Evolutionary conservation across 768 basidiomycete species (phyloP).

Genomic region (Chalciporus piperatus): DNA sequence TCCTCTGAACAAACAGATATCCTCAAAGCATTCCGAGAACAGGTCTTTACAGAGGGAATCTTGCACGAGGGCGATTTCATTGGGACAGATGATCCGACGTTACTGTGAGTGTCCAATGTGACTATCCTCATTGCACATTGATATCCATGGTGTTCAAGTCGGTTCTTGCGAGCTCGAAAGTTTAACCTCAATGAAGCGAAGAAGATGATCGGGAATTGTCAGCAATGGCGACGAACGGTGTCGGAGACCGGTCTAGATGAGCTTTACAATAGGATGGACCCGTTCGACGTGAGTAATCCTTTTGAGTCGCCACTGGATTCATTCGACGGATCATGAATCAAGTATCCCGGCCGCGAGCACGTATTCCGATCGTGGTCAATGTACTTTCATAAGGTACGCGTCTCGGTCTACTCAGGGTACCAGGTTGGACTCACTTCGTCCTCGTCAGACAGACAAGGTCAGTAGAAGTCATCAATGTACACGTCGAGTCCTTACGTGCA

Average conservation of each 20-base stretch:
- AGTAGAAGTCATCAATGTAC: constrained; percentile 1
- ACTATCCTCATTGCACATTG: background rate
- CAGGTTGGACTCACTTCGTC: background rate
- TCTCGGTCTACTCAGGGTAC: background rate
- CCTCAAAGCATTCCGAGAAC: constrained; percentile 49
- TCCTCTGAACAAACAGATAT: constrained; percentile 34
- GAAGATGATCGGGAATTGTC: constrained; percentile 64
- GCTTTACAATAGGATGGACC: constrained; percentile 58
- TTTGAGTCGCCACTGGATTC: background rate
- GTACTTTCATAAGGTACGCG: constrained; percentile 69
- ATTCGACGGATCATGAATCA: constrained; percentile 1
- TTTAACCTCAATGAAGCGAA: constrained; percentile 58
- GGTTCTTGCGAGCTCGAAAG: constrained; percentile 74
- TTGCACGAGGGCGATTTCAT: constrained; percentile 60
- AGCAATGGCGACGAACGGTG: constrained; percentile 65
- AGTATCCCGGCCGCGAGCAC: constrained; percentile 69
- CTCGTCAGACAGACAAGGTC: constrained; percentile 64
- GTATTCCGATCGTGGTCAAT: constrained; percentile 78
- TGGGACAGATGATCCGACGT: constrained; percentile 56
- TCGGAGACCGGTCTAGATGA: constrained; percentile 65
- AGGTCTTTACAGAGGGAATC: constrained; percentile 51
- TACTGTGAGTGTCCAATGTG: constrained; percentile 46
- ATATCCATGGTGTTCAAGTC: constrained; percentile 36
- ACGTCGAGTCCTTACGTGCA: background rate
- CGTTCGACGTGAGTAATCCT: constrained; percentile 57